These are phyloP conservation scores for Nothophaeocryptopus gaeumannii DNA, from an alignment of 2,329 filamentous ascomycete genomes.

Conservation along the genomic window DNA sequence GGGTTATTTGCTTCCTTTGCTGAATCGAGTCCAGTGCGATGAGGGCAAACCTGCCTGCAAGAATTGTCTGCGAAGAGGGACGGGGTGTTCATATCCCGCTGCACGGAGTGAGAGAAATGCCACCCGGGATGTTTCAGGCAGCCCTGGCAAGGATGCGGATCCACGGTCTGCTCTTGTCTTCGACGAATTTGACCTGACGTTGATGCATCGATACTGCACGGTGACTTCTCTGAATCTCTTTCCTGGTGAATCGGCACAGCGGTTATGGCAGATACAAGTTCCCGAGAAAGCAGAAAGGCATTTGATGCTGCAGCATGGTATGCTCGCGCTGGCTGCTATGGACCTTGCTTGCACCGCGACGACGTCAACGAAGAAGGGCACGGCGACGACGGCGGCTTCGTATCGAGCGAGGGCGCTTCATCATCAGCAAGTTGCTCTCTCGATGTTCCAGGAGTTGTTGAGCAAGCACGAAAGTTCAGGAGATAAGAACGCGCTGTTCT, in stretches of 20 bases:
- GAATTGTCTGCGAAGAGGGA: conserved; percentile 16
- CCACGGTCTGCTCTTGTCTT: not conserved
- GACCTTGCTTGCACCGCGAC: conserved; percentile 22
- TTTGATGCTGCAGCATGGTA: conserved; percentile 28
- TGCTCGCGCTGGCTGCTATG: conserved; percentile 29
- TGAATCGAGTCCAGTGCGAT: conserved; percentile 24
- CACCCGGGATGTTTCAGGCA: too few relatives aligned
- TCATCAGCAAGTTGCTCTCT: conserved; percentile 29
- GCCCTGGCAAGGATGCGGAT: too few relatives aligned
- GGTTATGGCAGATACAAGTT: conserved; percentile 7
- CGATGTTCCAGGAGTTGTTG: conserved; percentile 26
- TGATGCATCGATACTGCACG: conserved; percentile 1
- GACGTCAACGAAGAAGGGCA: not conserved
- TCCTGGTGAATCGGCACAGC: not conserved
- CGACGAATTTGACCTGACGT: not conserved
- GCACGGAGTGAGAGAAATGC: too few relatives aligned
- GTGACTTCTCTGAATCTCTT: conserved; percentile 1
- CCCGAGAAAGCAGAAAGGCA: conserved; percentile 20
- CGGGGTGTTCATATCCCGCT: too few relatives aligned
- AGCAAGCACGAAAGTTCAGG: conserved; percentile 7
- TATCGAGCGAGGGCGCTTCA: conserved; percentile 29
- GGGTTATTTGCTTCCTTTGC: not conserved
- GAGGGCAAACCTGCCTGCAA: conserved; percentile 28
- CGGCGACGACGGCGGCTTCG: conserved; percentile 8
- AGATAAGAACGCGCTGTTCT: conserved; percentile 23